These are phyloP conservation scores for Lagenaria siceraria DNA, from an alignment of 306 rosid species.

Conservation along the genomic window DNA sequence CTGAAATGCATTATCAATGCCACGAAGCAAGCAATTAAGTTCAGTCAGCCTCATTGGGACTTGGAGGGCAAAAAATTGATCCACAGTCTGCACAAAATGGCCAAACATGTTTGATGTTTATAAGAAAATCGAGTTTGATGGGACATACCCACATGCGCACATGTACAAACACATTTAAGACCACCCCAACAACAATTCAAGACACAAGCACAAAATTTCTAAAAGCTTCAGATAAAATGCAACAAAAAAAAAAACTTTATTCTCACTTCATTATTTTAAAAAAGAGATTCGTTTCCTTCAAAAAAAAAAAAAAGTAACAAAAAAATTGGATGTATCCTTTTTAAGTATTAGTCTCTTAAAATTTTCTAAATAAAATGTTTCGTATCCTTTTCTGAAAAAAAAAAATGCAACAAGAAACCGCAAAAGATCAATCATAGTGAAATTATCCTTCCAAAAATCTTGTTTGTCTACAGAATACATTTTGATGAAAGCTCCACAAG, in stretches of 20 bases:
- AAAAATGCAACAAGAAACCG: too few species aligned
- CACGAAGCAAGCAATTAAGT: slow-evolving; percentile 76
- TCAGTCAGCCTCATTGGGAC: slow-evolving; percentile 96
- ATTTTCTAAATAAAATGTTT: too few species aligned
- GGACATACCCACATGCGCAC: background rate
- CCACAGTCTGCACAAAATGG: slow-evolving; percentile 63
- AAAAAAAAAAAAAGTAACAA: too few species aligned
- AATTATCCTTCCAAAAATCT: background rate
- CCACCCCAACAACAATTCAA: background rate
- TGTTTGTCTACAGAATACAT: background rate
- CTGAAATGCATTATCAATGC: slow-evolving; percentile 94
- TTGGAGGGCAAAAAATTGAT: slow-evolving; percentile 83
- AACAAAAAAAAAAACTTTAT: too few species aligned
- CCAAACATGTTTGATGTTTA: slow-evolving; percentile 6
- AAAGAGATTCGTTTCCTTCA: too few species aligned
- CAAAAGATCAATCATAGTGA: background rate
- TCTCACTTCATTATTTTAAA: too few species aligned
- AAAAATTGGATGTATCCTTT: too few species aligned
- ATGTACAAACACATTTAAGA: background rate
- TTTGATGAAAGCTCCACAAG: background rate
- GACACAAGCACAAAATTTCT: background rate
- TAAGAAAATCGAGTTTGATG: background rate
- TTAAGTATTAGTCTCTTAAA: too few species aligned
- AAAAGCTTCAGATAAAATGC: background rate
- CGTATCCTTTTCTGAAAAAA: too few species aligned